phyloP scores from a whole-genome alignment of 2,329 filamentous ascomycete species.

The Alternaria postmessia region DNA sequence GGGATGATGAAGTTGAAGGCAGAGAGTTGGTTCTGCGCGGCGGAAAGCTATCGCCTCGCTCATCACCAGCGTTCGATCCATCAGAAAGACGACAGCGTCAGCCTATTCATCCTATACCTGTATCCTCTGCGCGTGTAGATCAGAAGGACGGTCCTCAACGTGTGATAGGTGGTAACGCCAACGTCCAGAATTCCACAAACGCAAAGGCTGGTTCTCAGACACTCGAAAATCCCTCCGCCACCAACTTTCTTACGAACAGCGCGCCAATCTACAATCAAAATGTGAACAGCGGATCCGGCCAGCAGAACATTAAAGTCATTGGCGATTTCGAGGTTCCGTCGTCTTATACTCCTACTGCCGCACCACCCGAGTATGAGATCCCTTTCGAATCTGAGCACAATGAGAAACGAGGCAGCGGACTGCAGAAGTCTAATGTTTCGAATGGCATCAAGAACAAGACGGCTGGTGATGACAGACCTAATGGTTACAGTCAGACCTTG shows the following conservation, averaged over 20 bases:
- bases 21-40: not conserved
- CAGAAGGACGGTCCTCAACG: not conserved
- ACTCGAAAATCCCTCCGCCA: not conserved
- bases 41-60: not conserved
- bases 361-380: not conserved
- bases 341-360: not conserved
- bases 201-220: not conserved
- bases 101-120: not conserved
- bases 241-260: not conserved
- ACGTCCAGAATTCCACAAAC: not conserved
- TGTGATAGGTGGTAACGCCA: not conserved
- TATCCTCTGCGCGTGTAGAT: too few relatives aligned
- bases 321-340: not conserved
- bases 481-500: not conserved
- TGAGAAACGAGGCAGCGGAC: not conserved
- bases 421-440: not conserved
- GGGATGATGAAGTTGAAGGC: not conserved
- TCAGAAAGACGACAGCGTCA: not conserved
- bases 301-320: not conserved
- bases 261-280: not conserved
- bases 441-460: not conserved
- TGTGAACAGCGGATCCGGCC: not conserved
- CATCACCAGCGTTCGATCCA: not conserved
- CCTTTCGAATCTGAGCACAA: not conserved
- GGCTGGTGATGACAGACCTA: not conserved